Conservation (phyloP, 257 asterid species). For the Phtheirospermum japonicum region DNA sequence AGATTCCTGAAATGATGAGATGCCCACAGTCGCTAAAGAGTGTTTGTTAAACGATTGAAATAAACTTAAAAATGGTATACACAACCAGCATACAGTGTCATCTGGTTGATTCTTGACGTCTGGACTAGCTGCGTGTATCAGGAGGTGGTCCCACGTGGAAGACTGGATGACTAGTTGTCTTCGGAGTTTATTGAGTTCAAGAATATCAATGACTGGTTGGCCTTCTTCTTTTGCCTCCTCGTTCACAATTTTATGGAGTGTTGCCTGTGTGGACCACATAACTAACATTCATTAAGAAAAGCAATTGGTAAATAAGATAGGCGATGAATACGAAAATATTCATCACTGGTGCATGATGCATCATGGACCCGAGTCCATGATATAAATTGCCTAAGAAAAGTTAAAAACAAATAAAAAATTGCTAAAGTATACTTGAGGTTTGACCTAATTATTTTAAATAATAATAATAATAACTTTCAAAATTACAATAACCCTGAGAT, state of each 20-base stretch:
- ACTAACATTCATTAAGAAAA: too few relatives aligned
- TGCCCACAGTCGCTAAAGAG: neutral
- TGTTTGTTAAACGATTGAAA: neutral
- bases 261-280: too few relatives aligned
- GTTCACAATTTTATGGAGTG: constrained; percentile 47
- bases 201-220: constrained; percentile 62
- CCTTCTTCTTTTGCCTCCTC: constrained; percentile 61
- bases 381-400: too few relatives aligned
- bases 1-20: neutral
- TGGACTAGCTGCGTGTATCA: constrained; percentile 55
- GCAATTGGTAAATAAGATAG: too few relatives aligned
- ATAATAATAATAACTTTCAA: too few relatives aligned
- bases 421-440: too few relatives aligned
- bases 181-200: constrained; percentile 76
- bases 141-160: constrained; percentile 84
- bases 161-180: constrained; percentile 77
- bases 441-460: too few relatives aligned
- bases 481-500: too few relatives aligned
- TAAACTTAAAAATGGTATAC: neutral
- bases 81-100: neutral
- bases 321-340: too few relatives aligned
- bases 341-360: too few relatives aligned
- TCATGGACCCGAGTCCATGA: too few relatives aligned
- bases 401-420: too few relatives aligned
- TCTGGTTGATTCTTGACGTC: constrained; percentile 32